phyloP scores from a whole-genome alignment of 2,329 filamentous ascomycete species.

The Colletotrichum magnum region DNA sequence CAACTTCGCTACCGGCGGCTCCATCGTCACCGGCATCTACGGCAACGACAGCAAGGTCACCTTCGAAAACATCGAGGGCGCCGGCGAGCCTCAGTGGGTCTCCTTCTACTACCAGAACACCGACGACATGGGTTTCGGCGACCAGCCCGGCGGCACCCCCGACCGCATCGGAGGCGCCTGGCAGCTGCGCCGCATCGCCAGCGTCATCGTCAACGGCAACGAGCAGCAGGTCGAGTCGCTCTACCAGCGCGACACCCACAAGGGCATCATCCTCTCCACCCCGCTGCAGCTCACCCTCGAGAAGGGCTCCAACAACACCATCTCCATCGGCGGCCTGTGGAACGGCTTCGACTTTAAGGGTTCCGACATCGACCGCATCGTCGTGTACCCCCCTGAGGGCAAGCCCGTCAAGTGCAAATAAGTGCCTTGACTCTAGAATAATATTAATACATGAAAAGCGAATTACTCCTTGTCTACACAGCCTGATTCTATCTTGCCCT shows the following conservation, averaged over 20 bases:
- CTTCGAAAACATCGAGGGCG: slow-evolving; percentile 58
- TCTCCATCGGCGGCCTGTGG: slow-evolving; percentile 69
- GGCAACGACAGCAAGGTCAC: slow-evolving; percentile 67
- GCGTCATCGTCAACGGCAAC: slow-evolving; percentile 70
- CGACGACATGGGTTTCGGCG: slow-evolving; percentile 73
- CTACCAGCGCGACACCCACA: slow-evolving; percentile 67
- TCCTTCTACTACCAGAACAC: slow-evolving; percentile 72
- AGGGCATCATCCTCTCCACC: slow-evolving; percentile 71
- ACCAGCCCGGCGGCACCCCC: slow-evolving; percentile 67
- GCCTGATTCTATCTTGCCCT: too few relatives aligned
- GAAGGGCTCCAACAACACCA: slow-evolving; percentile 65
- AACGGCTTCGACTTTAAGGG: slow-evolving; percentile 71
- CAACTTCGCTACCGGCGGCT: slow-evolving; percentile 60
- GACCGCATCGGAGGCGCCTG: slow-evolving; percentile 72
- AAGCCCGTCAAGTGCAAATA: slow-evolving; percentile 23
- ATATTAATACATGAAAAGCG: slow-evolving; percentile 13
- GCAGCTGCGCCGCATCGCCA: slow-evolving; percentile 72
- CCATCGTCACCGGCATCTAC: slow-evolving; percentile 65
- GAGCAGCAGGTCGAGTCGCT: slow-evolving; percentile 60
- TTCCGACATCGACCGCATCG: slow-evolving; percentile 70
- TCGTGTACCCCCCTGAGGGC: slow-evolving; percentile 70
- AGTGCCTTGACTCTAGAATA: not conserved
- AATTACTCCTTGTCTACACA: not conserved
- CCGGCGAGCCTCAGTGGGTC: slow-evolving; percentile 66
- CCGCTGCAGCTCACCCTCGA: slow-evolving; percentile 67